These are phyloP conservation scores for Plasmodium reichenowi DNA, from an alignment of 169 alveolate species.

Conservation along the genomic window DNA sequence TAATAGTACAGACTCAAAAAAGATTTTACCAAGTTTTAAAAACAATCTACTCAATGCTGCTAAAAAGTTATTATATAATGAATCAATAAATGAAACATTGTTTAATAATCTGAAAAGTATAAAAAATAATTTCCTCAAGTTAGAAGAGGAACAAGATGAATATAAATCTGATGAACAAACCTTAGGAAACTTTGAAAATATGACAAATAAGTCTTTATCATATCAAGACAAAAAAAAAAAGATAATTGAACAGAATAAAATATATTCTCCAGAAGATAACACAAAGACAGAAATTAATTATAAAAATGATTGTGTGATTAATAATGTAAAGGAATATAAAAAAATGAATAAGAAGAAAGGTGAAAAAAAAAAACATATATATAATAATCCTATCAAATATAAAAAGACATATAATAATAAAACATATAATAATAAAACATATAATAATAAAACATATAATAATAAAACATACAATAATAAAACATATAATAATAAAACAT, in stretches of 20 bases:
- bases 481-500: too few relatives aligned
- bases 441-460: background rate
- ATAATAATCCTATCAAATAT: background rate
- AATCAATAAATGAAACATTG: slow-evolving; percentile 3
- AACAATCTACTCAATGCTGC: slow-evolving; percentile 10
- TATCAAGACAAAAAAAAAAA: too few relatives aligned
- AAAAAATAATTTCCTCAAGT: background rate
- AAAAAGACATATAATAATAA: background rate
- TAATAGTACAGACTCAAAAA: background rate
- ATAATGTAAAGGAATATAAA: background rate
- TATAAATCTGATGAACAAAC: background rate
- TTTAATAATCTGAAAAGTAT: slow-evolving; percentile 6
- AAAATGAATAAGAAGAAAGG: background rate
- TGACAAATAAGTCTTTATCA: too few relatives aligned
- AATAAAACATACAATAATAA: too few relatives aligned
- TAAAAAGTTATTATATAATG: slow-evolving; percentile 14
- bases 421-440: background rate
- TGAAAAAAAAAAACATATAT: background rate
- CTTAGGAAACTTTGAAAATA: too few relatives aligned
- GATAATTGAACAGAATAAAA: too few relatives aligned
- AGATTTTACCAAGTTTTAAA: background rate
- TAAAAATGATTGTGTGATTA: background rate
- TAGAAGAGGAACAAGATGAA: background rate
- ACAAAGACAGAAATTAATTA: background rate
- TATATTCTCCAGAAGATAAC: background rate